A percentile compares a stretch with the other conserved stretches of the same genome.
Conservation (phyloP, 2,329 filamentous ascomycete species). For the Knoxdaviesia proteae region DNA sequence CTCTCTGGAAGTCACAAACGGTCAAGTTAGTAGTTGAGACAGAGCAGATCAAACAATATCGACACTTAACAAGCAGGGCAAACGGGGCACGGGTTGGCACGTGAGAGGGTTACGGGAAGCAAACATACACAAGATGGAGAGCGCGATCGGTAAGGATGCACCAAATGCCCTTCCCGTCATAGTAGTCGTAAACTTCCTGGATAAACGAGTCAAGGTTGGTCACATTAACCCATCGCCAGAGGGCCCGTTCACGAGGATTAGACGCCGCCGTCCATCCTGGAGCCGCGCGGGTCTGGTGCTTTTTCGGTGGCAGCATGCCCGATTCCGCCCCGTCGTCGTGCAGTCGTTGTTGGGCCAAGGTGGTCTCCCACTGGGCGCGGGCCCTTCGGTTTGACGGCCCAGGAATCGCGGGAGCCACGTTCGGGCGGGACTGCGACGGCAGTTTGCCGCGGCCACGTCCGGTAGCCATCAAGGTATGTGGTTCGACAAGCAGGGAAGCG, state of each 20-base stretch:
- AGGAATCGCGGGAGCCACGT: too few relatives aligned
- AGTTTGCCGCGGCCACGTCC: too few relatives aligned
- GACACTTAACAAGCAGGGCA: not conserved
- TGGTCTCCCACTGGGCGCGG: constrained; percentile 32
- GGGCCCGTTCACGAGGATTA: constrained; percentile 42
- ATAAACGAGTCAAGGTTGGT: constrained; percentile 78
- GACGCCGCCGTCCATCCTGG: not conserved
- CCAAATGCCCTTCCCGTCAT: constrained; percentile 61
- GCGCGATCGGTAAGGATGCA: constrained; percentile 57
- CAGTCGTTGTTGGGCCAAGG: constrained; percentile 29
- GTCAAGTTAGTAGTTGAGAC: constrained; percentile 1
- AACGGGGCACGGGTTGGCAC: not conserved
- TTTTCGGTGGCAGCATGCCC: too few relatives aligned
- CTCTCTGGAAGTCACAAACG: constrained; percentile 27
- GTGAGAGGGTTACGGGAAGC: not conserved
- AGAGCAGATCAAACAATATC: too few relatives aligned
- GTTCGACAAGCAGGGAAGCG: constrained; percentile 40
- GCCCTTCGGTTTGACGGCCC: constrained; percentile 9
- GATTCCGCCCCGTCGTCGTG: constrained; percentile 15
- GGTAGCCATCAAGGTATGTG: constrained; percentile 10
- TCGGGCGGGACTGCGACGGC: too few relatives aligned
- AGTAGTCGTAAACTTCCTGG: constrained; percentile 70
- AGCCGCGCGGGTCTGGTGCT: too few relatives aligned
- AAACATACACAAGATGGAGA: constrained; percentile 49
- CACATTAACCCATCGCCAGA: constrained; percentile 88